Conservation (phyloP, 1,139 yeast species). For the Lodderomyces theae region DNA sequence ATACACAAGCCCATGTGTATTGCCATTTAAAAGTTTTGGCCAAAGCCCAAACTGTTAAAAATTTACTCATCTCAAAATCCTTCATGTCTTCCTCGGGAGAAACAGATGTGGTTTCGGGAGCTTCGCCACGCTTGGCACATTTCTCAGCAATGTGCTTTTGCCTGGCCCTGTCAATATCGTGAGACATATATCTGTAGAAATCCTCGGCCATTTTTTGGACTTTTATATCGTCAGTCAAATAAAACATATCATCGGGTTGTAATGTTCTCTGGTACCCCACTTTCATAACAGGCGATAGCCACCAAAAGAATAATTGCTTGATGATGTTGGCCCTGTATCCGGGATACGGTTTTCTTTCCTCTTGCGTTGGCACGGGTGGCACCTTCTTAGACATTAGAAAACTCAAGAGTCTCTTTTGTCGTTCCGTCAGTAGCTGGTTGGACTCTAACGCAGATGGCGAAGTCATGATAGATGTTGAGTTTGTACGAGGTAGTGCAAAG, state of each 20-base stretch:
- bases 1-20: conserved; percentile 44
- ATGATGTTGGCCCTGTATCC: conserved; percentile 30
- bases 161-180: conserved; percentile 20
- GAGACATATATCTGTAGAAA: conserved; percentile 26
- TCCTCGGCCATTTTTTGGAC: conserved; percentile 34
- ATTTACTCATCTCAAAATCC: conserved; percentile 21
- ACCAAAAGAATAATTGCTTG: conserved; percentile 46
- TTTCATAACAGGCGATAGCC: conserved; percentile 46
- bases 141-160: conserved; percentile 19
- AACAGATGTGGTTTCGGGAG: conserved; percentile 20
- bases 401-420: conserved; percentile 32
- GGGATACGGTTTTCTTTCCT: conserved; percentile 42
- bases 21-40: conserved; percentile 56
- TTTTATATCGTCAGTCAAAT: conserved; percentile 35
- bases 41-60: conserved; percentile 33
- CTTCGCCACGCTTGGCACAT: conserved; percentile 24
- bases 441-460: conserved; percentile 2
- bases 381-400: conserved; percentile 31
- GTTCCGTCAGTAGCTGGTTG: conserved; percentile 14
- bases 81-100: conserved; percentile 22
- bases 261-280: conserved; percentile 54
- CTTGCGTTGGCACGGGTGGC: conserved; percentile 37
- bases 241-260: conserved; percentile 44
- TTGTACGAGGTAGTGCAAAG: background rate
- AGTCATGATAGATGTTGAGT: too few relatives aligned